A percentile compares a stretch with the other conserved stretches of the same genome.
phyloP scores from a whole-genome alignment of 148 eudicot species.

The Cornus controversa region DNA sequence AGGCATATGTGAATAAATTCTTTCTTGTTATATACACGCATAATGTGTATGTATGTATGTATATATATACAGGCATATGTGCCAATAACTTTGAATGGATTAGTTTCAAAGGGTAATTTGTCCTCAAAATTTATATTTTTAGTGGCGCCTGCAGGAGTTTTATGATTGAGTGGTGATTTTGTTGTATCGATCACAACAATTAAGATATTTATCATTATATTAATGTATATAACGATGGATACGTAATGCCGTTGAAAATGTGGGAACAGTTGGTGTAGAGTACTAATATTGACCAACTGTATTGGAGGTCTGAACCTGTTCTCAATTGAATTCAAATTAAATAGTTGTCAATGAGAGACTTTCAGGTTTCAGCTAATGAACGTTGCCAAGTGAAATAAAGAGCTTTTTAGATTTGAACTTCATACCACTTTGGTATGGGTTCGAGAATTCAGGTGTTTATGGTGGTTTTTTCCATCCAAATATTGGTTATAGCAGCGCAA shows the following conservation, averaged over 20 bases:
- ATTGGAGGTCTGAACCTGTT: background rate
- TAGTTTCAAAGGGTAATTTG: background rate
- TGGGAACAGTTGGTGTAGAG: background rate
- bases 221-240: too few relatives aligned
- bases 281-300: background rate
- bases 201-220: background rate
- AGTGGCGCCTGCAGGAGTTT: too few relatives aligned
- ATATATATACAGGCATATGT: too few relatives aligned
- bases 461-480: slow-evolving; percentile 31
- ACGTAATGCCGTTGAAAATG: background rate
- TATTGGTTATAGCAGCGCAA: slow-evolving; percentile 20
- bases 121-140: too few relatives aligned
- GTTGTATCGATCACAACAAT: background rate
- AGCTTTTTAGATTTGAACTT: background rate
- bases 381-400: background rate
- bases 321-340: background rate
- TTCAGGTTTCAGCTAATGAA: background rate
- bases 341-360: background rate
- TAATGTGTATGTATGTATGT: too few relatives aligned
- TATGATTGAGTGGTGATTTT: background rate
- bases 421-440: slow-evolving; percentile 20
- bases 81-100: background rate
- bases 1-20: too few relatives aligned
- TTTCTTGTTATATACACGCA: too few relatives aligned
- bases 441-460: slow-evolving; percentile 21